These are phyloP conservation scores for Rhizophagus clarus DNA, from an alignment of 192 early-diverging fungal species.

Conservation along the genomic window DNA sequence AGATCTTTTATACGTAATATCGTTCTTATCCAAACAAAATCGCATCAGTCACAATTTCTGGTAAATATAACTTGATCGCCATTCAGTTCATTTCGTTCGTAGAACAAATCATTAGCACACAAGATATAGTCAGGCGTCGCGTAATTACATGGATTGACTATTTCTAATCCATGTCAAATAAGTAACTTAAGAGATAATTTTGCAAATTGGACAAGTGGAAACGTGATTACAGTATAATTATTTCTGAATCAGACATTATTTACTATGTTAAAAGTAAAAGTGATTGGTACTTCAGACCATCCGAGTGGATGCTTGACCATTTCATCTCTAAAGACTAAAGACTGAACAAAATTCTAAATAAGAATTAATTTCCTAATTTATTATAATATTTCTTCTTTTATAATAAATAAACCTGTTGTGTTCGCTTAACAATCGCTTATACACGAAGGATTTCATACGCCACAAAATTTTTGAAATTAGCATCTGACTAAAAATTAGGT, in stretches of 20 bases:
- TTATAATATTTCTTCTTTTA: too few species aligned
- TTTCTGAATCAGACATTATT: background rate
- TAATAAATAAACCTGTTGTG: too few species aligned
- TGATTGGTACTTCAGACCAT: slow-evolving; percentile 2
- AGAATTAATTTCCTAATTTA: too few species aligned
- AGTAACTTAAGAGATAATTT: too few species aligned
- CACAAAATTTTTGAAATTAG: too few species aligned
- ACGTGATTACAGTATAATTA: background rate
- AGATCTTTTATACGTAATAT: background rate
- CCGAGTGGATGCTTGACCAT: slow-evolving; percentile 1
- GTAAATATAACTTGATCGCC: slow-evolving; percentile 22
- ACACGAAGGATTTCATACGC: too few species aligned
- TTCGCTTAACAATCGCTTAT: too few species aligned
- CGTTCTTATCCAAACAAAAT: background rate
- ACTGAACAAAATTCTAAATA: too few species aligned
- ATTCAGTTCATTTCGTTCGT: background rate
- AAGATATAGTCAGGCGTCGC: slow-evolving; percentile 19
- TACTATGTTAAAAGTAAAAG: slow-evolving; percentile 16
- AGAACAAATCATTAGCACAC: slow-evolving; percentile 10
- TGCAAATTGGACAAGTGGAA: too few species aligned
- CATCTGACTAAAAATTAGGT: too few species aligned
- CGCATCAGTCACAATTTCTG: slow-evolving; percentile 27
- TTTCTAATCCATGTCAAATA: too few species aligned
- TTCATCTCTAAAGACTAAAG: slow-evolving; percentile 8
- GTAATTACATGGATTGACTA: background rate